A percentile compares a stretch with the other conserved stretches of the same genome.
Conservation (phyloP, 139 green algal genomes). For the Eudorina sp. region DNA sequence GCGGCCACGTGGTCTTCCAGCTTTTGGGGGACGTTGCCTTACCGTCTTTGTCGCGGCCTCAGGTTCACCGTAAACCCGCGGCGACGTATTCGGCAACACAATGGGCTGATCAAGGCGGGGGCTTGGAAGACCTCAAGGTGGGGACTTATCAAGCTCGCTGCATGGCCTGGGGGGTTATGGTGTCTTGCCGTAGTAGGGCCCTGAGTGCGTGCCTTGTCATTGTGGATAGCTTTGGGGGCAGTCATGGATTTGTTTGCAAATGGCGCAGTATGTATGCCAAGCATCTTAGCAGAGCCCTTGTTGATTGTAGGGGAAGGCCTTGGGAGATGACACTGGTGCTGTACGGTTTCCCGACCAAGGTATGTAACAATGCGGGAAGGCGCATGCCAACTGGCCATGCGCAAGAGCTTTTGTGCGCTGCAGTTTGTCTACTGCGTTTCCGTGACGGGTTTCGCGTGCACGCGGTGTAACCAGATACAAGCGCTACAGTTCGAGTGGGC, state of each 20-base stretch:
- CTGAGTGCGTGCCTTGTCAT: no score
- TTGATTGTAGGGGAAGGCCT: slow-evolving; percentile 62
- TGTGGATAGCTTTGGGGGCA: no score
- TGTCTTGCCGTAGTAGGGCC: no score
- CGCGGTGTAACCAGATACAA: no score
- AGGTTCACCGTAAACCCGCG: slow-evolving; percentile 94
- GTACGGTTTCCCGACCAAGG: slow-evolving; percentile 89
- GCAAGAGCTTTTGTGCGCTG: neutral
- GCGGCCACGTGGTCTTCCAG: neutral
- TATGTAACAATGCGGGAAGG: no score
- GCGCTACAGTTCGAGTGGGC: slow-evolving; percentile 98
- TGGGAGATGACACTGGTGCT: slow-evolving; percentile 96
- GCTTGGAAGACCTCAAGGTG: slow-evolving; percentile 59
- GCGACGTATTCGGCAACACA: slow-evolving; percentile 93
- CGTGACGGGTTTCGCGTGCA: neutral
- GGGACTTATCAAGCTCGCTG: neutral
- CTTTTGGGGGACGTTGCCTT: neutral
- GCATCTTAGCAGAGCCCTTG: no score
- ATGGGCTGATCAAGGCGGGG: slow-evolving; percentile 86
- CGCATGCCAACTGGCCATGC: no score
- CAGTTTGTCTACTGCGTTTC: neutral
- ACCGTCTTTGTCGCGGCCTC: neutral
- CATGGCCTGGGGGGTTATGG: neutral
- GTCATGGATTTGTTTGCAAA: no score
- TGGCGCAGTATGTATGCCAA: no score